phyloP scores from a whole-genome alignment of 1,284 basidiomycete species.

The Apiotrichum veenhuisii region DNA sequence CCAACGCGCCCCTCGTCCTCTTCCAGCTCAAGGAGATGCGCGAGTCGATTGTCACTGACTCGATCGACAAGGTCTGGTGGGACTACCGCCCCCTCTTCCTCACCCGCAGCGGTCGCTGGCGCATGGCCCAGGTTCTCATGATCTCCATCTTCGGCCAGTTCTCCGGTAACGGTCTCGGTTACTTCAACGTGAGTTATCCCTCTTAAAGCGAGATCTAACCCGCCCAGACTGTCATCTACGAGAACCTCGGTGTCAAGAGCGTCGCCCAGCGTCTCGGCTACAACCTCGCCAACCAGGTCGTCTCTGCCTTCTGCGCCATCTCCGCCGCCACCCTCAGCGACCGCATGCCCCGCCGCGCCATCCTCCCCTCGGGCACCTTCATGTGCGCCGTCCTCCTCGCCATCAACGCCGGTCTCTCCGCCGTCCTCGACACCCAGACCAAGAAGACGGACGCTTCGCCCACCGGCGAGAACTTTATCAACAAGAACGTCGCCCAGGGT shows the following conservation, averaged over 20 bases:
- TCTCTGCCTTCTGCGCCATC: conserved; percentile 56
- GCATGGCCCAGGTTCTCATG: conserved; percentile 39
- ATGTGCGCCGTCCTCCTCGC: conserved; percentile 31
- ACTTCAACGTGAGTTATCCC: conserved; percentile 42
- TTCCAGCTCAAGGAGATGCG: conserved; percentile 61
- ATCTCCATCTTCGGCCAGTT: conserved; percentile 53
- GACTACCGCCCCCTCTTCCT: conserved; percentile 40
- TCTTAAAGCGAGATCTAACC: not conserved
- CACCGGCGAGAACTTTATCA: not conserved
- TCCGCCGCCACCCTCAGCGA: conserved; percentile 31
- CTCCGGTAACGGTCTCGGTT: conserved; percentile 54
- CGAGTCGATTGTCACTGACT: conserved; percentile 56
- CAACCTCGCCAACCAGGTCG: conserved; percentile 57
- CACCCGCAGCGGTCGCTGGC: conserved; percentile 32
- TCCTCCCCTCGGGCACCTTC: conserved; percentile 36
- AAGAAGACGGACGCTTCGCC: not conserved
- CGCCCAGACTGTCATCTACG: conserved; percentile 31
- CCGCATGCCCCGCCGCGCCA: conserved; percentile 30
- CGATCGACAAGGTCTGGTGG: conserved; percentile 63
- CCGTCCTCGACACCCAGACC: conserved; percentile 25
- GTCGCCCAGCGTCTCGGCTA: conserved; percentile 52
- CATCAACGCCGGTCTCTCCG: conserved; percentile 37
- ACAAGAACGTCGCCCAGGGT: conserved; percentile 3
- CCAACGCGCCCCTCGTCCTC: conserved; percentile 46
- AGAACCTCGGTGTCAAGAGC: conserved; percentile 28